A percentile compares a stretch with the other conserved stretches of the same genome.
Evolutionary conservation across 768 basidiomycete species (phyloP).

Genomic region (Rhizopogon roseolus): DNA sequence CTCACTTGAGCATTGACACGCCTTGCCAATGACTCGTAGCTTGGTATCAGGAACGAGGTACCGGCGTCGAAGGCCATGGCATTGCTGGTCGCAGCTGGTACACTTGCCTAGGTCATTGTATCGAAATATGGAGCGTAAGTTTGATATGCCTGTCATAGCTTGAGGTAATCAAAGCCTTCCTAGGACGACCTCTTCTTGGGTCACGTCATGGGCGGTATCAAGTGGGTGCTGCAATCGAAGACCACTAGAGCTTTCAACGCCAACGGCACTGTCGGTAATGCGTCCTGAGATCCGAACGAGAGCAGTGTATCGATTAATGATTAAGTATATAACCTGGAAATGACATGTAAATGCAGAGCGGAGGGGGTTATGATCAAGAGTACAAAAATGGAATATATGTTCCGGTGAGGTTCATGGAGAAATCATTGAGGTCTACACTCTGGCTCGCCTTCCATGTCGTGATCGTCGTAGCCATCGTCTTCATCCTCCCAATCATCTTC

Average conservation of each 20-base stretch:
- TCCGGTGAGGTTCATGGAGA: not conserved
- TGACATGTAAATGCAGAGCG: conserved; percentile 19
- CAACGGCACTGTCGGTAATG: conserved; percentile 55
- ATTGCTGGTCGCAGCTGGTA: conserved; percentile 76
- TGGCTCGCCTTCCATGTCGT: conserved; percentile 38
- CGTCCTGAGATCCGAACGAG: conserved; percentile 6
- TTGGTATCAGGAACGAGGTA: conserved; percentile 78
- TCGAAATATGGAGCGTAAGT: conserved; percentile 71
- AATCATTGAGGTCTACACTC: conserved; percentile 59
- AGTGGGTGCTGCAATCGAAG: conserved; percentile 65
- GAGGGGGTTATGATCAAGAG: conserved; percentile 9
- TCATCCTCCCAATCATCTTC: conserved; percentile 71
- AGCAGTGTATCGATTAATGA: conserved; percentile 15
- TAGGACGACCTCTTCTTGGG: conserved; percentile 65
- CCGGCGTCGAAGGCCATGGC: conserved; percentile 48
- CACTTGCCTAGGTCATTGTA: conserved; percentile 75
- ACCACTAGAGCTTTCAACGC: conserved; percentile 67
- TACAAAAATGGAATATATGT: conserved; percentile 11
- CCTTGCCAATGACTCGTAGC: conserved; percentile 36
- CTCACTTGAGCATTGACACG: conserved; percentile 1
- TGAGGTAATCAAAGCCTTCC: not conserved
- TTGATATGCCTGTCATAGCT: not conserved
- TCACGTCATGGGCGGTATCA: conserved; percentile 73
- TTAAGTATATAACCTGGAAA: conserved; percentile 20
- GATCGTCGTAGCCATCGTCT: conserved; percentile 50